A percentile compares a stretch with the other conserved stretches of the same genome.
phyloP scores from a whole-genome alignment of 1,139 yeast genomes.

The Spathaspora sp. region DNA sequence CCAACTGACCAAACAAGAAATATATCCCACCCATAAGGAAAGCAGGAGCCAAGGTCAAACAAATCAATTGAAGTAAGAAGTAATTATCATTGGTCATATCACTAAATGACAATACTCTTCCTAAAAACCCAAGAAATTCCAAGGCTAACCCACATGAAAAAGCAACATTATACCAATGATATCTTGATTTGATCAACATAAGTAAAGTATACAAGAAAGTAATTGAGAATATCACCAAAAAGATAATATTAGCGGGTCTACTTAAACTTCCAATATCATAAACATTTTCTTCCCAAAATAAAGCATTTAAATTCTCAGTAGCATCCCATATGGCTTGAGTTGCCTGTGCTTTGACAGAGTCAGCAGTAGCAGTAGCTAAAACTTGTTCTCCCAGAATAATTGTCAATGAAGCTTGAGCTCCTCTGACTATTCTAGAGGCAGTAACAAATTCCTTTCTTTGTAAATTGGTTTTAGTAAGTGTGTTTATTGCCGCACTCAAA shows the following conservation, averaged over 20 bases:
- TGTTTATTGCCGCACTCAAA: constrained; percentile 10
- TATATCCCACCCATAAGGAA: constrained; percentile 87
- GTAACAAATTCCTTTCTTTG: constrained; percentile 12
- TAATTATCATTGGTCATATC: constrained; percentile 38
- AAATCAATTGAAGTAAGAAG: constrained; percentile 64
- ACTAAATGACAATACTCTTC: constrained; percentile 49
- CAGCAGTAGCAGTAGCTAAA: constrained; percentile 41
- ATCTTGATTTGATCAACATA: constrained; percentile 43
- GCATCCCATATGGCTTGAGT: constrained; percentile 33
- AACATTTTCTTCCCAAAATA: constrained; percentile 22
- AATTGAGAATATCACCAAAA: constrained; percentile 20
- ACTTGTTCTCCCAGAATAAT: constrained; percentile 30
- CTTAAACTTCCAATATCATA: constrained; percentile 34
- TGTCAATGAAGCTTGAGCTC: constrained; percentile 40
- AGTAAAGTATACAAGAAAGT: constrained; percentile 19
- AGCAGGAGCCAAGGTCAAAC: constrained; percentile 80
- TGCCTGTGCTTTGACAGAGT: constrained; percentile 25
- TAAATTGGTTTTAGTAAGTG: constrained; percentile 19
- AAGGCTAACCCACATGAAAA: constrained; percentile 60
- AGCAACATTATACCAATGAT: constrained; percentile 73
- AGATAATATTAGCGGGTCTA: constrained; percentile 26
- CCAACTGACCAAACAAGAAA: constrained; percentile 67
- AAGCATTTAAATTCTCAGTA: constrained; percentile 24
- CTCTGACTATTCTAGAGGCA: constrained; percentile 29
- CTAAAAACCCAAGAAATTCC: constrained; percentile 72